Base-by-base conservation (phyloP, 2,329 filamentous ascomycete species). In the Hypoxylon sp. region DNA sequence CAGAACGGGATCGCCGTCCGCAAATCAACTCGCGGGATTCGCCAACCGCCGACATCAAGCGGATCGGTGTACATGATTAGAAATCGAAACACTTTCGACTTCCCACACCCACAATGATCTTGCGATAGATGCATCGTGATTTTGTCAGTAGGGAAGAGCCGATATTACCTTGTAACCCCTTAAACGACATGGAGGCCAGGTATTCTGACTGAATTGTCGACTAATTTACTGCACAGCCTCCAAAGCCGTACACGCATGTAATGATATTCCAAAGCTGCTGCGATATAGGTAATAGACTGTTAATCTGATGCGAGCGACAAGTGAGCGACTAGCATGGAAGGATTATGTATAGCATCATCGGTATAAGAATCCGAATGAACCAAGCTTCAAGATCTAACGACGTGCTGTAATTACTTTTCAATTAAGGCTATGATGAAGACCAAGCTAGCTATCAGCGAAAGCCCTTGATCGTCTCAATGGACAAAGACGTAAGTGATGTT, bases 21-120 rank as follows among this genome's bases (percentile, higher is more conserved):
- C 48, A 49, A 57, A 64, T 60, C 49, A 47, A 28, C 48, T 24
- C n/a, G n/a, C 64, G 64, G 64, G 50, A 56, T 55, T 49, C 64
- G 64, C 64, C 64, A 61, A 61, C 64, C 32, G 60, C 56, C 60
- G 44, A 48, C 19, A 10, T 28, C 55, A 62, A 49, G 15, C 28
- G 20, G 15, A 50, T 17, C 44, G 24, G 24, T 30, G 30, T 10
- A 30, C 13, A 11, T 5, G 19, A 10, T 26, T 26, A 28, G 15
- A 11, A 48, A 30, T 28, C 44, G 15, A 13, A 48, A 28, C 43
- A 30, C 24, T 48, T 48, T 48, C 11, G 30, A 48, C 11, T 17
- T 19, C 2, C 15, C 24, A 19, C 17, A 10, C 7, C 15, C 6
- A 48, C 15, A 28, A 20, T 28, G 44, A 58, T 52, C 48, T 55